phyloP scores from a whole-genome alignment of 2,329 filamentous ascomycete species.

The Trichoderma sp. region DNA sequence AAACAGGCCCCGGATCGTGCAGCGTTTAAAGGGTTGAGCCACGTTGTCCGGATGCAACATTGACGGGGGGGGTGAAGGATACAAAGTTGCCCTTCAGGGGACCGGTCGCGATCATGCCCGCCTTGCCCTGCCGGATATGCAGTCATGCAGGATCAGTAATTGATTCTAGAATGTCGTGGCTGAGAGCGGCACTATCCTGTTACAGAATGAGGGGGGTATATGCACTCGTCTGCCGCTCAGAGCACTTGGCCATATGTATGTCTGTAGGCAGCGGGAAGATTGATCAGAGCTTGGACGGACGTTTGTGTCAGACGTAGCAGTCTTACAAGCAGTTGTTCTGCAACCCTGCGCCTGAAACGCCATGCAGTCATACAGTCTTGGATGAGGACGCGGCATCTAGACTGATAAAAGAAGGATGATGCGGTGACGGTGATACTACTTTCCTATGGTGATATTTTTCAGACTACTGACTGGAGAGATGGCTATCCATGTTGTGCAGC shows the following conservation, averaged over 20 bases:
- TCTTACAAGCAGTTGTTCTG: not conserved
- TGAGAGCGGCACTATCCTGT: not conserved
- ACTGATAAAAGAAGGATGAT: not conserved
- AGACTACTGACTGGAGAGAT: not conserved
- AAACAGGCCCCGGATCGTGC: constrained; percentile 14
- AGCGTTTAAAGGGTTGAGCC: constrained; percentile 8
- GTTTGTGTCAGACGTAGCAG: not conserved
- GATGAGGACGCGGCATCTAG: not conserved
- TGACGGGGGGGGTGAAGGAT: not conserved
- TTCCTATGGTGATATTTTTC: not conserved
- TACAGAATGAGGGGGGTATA: not conserved
- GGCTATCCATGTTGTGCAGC: not conserved
- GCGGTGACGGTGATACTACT: not conserved
- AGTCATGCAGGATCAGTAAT: not conserved
- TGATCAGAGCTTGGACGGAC: not conserved
- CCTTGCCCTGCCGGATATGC: not conserved
- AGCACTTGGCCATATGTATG: not conserved
- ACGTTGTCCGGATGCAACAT: constrained; percentile 9
- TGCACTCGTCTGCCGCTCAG: not conserved
- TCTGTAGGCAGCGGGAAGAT: not conserved
- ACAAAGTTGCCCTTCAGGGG: not conserved
- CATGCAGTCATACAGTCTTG: not conserved
- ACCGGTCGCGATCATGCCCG: not conserved
- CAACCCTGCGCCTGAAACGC: not conserved
- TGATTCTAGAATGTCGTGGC: not conserved